Percentiles rank a stretch among this genome's conserved stretches.
Conservation (phyloP, 2,329 filamentous ascomycete species). For the Hortaea werneckii region DNA sequence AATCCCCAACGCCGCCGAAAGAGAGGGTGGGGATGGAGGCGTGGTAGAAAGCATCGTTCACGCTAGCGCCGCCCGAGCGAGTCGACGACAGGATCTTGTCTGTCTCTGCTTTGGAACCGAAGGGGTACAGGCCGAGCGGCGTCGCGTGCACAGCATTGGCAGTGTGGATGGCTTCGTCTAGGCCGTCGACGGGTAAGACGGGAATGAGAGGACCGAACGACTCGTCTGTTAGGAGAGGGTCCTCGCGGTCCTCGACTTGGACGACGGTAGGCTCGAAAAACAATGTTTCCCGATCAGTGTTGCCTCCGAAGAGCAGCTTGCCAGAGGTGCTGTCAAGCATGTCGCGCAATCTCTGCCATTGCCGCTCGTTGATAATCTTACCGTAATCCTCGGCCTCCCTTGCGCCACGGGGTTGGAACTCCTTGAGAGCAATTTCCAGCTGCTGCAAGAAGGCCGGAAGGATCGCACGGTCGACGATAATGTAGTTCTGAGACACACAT, state of each 20-base stretch:
- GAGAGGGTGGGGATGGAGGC: constrained; percentile 58
- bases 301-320: constrained; percentile 78
- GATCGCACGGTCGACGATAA: constrained; percentile 67
- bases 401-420: constrained; percentile 77
- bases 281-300: constrained; percentile 65
- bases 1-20: constrained; percentile 77
- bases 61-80: constrained; percentile 40
- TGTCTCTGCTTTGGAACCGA: constrained; percentile 71
- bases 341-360: constrained; percentile 75
- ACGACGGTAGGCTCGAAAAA: constrained; percentile 93
- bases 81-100: constrained; percentile 47
- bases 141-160: constrained; percentile 75
- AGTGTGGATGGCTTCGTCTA: constrained; percentile 78
- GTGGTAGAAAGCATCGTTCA: constrained; percentile 57
- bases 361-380: constrained; percentile 68
- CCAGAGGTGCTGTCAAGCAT: constrained; percentile 81
- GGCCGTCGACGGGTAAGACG: constrained; percentile 63
- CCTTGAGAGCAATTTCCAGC: constrained; percentile 58
- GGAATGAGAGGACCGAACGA: constrained; percentile 89
- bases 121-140: constrained; percentile 73
- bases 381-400: constrained; percentile 68
- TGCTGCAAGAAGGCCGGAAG: constrained; percentile 44
- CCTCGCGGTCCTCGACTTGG: constrained; percentile 63
- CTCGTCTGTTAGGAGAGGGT: constrained; percentile 72
- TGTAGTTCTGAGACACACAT: constrained; percentile 89